These are phyloP conservation scores for Leccinum pellstonianum DNA, from an alignment of 768 basidiomycete species.

Conservation along the genomic window DNA sequence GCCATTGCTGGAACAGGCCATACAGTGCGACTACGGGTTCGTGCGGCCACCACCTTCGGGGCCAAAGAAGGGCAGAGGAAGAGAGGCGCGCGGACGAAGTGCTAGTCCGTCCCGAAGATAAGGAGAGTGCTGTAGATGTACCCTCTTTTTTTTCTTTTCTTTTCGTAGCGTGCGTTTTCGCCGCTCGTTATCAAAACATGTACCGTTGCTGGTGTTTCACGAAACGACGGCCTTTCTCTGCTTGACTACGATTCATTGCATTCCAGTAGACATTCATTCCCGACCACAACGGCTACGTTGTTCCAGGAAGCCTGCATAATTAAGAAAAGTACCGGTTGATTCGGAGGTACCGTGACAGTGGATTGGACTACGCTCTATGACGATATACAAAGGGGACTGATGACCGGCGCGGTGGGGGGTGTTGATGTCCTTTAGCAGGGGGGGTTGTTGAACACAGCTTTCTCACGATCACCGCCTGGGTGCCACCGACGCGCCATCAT, in stretches of 20 bases:
- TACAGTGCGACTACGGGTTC: slow-evolving; percentile 93
- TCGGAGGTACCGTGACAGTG: not conserved
- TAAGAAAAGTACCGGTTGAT: not conserved
- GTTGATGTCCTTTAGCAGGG: slow-evolving; percentile 5
- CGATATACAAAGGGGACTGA: not conserved
- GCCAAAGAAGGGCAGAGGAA: slow-evolving; percentile 70
- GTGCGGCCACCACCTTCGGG: slow-evolving; percentile 81
- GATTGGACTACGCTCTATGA: not conserved
- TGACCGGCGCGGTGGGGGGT: slow-evolving; percentile 5
- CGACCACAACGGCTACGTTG: slow-evolving; percentile 5
- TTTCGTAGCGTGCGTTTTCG: not conserved
- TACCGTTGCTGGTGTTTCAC: slow-evolving; percentile 2
- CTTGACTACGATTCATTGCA: slow-evolving; percentile 8
- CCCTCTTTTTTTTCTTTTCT: not conserved
- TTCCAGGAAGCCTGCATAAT: slow-evolving; percentile 6
- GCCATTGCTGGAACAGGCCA: slow-evolving; percentile 76
- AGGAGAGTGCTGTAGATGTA: slow-evolving; percentile 13
- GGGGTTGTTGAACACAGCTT: slow-evolving; percentile 13
- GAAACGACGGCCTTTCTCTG: not conserved
- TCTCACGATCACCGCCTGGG: slow-evolving; percentile 10
- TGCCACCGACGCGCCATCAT: slow-evolving; percentile 26
- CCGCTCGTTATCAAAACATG: slow-evolving; percentile 1
- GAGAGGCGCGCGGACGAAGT: slow-evolving; percentile 66
- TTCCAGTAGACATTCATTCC: slow-evolving; percentile 11
- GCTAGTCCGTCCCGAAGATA: slow-evolving; percentile 73